Conservation (phyloP, 768 basidiomycete species). For the Glaciozyma martinii region DNA sequence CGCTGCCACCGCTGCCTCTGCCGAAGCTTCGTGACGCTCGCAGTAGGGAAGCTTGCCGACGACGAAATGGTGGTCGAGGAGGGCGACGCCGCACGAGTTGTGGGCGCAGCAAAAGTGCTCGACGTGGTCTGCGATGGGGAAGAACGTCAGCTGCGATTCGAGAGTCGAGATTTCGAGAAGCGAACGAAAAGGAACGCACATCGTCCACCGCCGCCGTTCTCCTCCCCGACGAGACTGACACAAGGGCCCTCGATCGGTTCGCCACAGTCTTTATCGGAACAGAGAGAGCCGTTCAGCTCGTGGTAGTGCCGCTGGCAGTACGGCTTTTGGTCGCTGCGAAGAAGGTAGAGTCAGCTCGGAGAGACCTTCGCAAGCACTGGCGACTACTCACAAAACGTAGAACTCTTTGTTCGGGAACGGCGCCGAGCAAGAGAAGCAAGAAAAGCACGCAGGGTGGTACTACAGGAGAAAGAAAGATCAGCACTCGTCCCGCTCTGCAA, state of each 20-base stretch:
- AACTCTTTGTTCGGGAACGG: slow-evolving; percentile 32
- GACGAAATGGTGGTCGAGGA: slow-evolving; percentile 34
- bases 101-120: slow-evolving; percentile 33
- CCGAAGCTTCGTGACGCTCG: slow-evolving; percentile 21
- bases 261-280: slow-evolving; percentile 18
- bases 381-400: slow-evolving; percentile 30
- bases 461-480: background rate
- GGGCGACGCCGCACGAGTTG: slow-evolving; percentile 13
- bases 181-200: slow-evolving; percentile 31
- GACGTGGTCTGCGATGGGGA: slow-evolving; percentile 30
- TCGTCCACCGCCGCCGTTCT: slow-evolving; percentile 30
- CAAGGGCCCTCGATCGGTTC: slow-evolving; percentile 34
- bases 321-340: slow-evolving; percentile 24
- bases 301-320: slow-evolving; percentile 34
- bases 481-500: background rate
- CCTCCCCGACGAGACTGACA: slow-evolving; percentile 33
- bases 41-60: slow-evolving; percentile 33
- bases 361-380: background rate
- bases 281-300: slow-evolving; percentile 32
- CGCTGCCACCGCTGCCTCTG: background rate
- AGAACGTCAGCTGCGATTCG: background rate
- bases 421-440: slow-evolving; percentile 31
- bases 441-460: slow-evolving; percentile 33
- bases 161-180: too few species aligned
- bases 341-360: background rate